Percentiles rank a stretch among this genome's conserved stretches.
phyloP scores from a whole-genome alignment of 768 basidiomycete genomes.

The Naganishia vishniacii region DNA sequence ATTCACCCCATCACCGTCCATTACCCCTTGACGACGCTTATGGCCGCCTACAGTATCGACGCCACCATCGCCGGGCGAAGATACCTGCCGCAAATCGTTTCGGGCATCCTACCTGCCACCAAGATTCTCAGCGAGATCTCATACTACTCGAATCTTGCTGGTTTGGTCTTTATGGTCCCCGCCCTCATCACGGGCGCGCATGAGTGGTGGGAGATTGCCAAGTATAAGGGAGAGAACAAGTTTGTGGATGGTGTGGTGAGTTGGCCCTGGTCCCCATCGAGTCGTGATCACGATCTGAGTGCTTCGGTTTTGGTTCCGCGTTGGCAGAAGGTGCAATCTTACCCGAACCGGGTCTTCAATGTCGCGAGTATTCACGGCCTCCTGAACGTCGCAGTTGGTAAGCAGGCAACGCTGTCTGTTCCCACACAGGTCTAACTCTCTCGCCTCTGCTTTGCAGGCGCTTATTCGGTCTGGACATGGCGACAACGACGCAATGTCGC shows the following conservation, averaged over 20 bases:
- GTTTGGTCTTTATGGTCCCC: constrained; percentile 39
- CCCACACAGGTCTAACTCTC: neutral
- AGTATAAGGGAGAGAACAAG: constrained; percentile 36
- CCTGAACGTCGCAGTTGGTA: constrained; percentile 21
- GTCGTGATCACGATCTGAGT: constrained; percentile 31
- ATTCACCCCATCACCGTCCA: constrained; percentile 28
- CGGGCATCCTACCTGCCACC: constrained; percentile 36
- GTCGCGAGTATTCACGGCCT: constrained; percentile 31
- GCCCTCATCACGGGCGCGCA: constrained; percentile 42
- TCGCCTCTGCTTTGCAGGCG: constrained; percentile 2
- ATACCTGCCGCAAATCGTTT: constrained; percentile 29
- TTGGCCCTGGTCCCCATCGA: too few relatives aligned
- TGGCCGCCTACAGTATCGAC: constrained; percentile 38
- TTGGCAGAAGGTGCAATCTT: constrained; percentile 33
- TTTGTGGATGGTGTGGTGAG: constrained; percentile 32
- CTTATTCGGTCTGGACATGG: constrained; percentile 23
- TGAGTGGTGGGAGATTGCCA: constrained; percentile 45
- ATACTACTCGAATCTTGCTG: constrained; percentile 44
- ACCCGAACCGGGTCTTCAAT: constrained; percentile 25
- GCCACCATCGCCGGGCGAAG: constrained; percentile 36
- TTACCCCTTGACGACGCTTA: constrained; percentile 31
- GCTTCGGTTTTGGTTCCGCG: constrained; percentile 31
- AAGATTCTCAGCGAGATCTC: constrained; percentile 36
- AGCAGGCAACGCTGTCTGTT: neutral
- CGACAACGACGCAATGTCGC: constrained; percentile 10